Conservation (phyloP, 176 grass and related monocot genomes). For the bread wheat (Triticum aestivum) region IWGSC_CS_RefSeq_v2.1 NC_057801.1:157700132-157700631, state of each 20-base stretch:
- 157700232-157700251: neutral
- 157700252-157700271: neutral
- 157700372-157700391: neutral
- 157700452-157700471: slow-evolving; percentile 1
- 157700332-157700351: neutral
- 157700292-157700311: slow-evolving; percentile 3
- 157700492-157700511: neutral
- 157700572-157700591: neutral
- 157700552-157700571: neutral
- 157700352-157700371: neutral
- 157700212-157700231: neutral
- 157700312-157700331: neutral
- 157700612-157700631: neutral
- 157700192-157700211: neutral
- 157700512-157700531: neutral
- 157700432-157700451: neutral
- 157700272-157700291: neutral
- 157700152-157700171: slow-evolving; percentile 32
- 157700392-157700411: neutral
- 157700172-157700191: neutral
- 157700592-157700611: neutral
- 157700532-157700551: neutral
- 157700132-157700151: neutral
- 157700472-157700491: neutral
- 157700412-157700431: slow-evolving; percentile 12